A percentile compares a stretch with the other conserved stretches of the same genome.
phyloP scores from a whole-genome alignment of 129 eudicot genomes.

The Gnaphalium uliginosum region DNA sequence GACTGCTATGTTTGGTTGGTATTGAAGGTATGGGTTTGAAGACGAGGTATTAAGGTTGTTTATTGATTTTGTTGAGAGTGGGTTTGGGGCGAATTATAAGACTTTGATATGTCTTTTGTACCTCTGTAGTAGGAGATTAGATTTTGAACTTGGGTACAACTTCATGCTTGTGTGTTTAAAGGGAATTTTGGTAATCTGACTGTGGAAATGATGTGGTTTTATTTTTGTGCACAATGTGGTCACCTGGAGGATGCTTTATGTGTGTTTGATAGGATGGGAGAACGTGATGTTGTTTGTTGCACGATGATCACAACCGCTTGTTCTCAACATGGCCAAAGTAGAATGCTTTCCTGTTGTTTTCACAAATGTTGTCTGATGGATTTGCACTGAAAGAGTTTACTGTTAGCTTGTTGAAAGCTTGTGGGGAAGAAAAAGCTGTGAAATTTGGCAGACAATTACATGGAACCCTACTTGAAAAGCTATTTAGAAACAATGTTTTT shows the following conservation, averaged over 20 bases:
- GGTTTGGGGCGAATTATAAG: conserved; percentile 48
- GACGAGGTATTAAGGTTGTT: conserved; percentile 54
- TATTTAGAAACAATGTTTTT: conserved; percentile 52
- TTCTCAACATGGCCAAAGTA: conserved; percentile 61
- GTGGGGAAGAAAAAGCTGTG: conserved; percentile 71
- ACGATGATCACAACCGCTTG: conserved; percentile 81
- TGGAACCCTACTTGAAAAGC: conserved; percentile 49
- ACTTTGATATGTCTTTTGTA: conserved; percentile 64
- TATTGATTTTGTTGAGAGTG: conserved; percentile 46
- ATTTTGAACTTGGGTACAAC: conserved; percentile 68
- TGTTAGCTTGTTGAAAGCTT: conserved; percentile 69
- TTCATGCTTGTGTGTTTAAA: conserved; percentile 64
- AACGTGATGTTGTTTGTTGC: conserved; percentile 74
- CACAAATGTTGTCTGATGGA: conserved; percentile 56
- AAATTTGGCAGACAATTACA: conserved; percentile 79
- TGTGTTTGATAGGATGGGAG: conserved; percentile 54
- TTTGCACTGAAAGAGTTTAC: conserved; percentile 74
- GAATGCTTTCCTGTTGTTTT: conserved; percentile 54
- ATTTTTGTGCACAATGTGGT: conserved; percentile 70
- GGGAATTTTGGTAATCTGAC: conserved; percentile 49
- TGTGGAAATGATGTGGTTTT: conserved; percentile 54
- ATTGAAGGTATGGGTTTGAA: conserved; percentile 53
- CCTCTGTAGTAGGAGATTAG: conserved; percentile 53
- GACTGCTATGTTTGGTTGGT: conserved; percentile 91
- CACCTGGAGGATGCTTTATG: conserved; percentile 50